Evolutionary conservation across 192 early-diverging fungal species (phyloP).

Genomic region (Helicostylum pulchrum): DNA sequence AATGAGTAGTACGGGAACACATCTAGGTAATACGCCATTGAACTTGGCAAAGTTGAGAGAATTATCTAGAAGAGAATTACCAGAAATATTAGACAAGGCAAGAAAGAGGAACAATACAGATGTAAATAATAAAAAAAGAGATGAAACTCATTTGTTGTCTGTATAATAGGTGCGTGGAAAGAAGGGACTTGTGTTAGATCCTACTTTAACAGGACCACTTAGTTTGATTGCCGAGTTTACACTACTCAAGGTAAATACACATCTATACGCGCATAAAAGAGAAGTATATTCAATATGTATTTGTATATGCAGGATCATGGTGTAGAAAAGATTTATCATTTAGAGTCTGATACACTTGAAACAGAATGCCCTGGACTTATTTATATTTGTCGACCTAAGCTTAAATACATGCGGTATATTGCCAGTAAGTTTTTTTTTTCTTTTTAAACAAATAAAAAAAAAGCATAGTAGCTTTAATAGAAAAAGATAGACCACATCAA

Average conservation of each 20-base stretch:
- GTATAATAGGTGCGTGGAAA: conserved; percentile 72
- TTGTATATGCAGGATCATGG: conserved; percentile 84
- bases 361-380: conserved; percentile 73
- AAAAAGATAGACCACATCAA: conserved; percentile 33
- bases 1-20: conserved; percentile 28
- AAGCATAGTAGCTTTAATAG: conserved; percentile 17
- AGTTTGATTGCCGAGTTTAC: conserved; percentile 86
- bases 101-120: background rate
- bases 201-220: conserved; percentile 75
- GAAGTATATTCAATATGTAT: no score
- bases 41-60: conserved; percentile 59
- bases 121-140: background rate
- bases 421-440: conserved; percentile 49
- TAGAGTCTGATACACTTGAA: conserved; percentile 61
- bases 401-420: conserved; percentile 79
- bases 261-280: background rate
- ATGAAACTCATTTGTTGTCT: background rate
- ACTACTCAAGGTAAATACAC: conserved; percentile 63
- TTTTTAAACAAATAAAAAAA: conserved; percentile 12
- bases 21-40: conserved; percentile 51
- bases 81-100: conserved; percentile 77
- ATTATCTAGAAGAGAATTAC: conserved; percentile 57
- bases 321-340: conserved; percentile 90
- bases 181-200: conserved; percentile 89
- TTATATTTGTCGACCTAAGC: conserved; percentile 80